Evolutionary conservation across 306 rosid species (phyloP).

Genomic region (Albizia julibrissin): DNA sequence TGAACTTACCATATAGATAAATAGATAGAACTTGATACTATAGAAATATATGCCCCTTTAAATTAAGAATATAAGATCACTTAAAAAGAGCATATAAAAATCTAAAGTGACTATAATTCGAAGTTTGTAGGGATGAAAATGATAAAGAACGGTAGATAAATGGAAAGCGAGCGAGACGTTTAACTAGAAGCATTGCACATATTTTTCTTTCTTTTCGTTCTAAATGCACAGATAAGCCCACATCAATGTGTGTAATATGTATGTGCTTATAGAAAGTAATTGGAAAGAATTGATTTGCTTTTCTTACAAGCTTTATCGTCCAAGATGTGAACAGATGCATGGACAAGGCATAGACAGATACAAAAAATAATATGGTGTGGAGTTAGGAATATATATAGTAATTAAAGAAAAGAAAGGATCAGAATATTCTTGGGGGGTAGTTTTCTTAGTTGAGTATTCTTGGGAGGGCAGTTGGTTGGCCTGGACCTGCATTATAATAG

Average conservation of each 20-base stretch:
- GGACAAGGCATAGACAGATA: constrained; percentile 6
- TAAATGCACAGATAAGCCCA: background rate
- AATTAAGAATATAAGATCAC: background rate
- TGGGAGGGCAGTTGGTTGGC: constrained; percentile 39
- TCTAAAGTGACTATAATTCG: background rate
- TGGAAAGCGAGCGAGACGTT: background rate
- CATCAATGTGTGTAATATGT: background rate
- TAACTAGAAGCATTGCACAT: background rate
- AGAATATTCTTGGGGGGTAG: constrained; percentile 46
- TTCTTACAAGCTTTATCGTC: background rate
- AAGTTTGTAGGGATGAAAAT: background rate
- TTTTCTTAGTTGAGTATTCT: constrained; percentile 49
- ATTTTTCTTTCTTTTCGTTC: background rate
- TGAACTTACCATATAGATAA: background rate
- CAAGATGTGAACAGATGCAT: background rate
- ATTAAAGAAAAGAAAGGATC: constrained; percentile 3
- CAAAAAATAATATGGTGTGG: background rate
- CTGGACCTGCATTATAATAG: background rate
- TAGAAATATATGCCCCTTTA: background rate
- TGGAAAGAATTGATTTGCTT: background rate
- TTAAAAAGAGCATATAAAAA: background rate
- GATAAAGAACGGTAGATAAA: background rate
- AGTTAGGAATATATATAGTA: background rate
- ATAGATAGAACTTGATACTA: background rate
- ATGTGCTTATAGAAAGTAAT: too few relatives aligned